Evolutionary conservation across 192 early-diverging fungal genomes (phyloP).

Genomic region (Jimgerdemannia lactiflua): DNA sequence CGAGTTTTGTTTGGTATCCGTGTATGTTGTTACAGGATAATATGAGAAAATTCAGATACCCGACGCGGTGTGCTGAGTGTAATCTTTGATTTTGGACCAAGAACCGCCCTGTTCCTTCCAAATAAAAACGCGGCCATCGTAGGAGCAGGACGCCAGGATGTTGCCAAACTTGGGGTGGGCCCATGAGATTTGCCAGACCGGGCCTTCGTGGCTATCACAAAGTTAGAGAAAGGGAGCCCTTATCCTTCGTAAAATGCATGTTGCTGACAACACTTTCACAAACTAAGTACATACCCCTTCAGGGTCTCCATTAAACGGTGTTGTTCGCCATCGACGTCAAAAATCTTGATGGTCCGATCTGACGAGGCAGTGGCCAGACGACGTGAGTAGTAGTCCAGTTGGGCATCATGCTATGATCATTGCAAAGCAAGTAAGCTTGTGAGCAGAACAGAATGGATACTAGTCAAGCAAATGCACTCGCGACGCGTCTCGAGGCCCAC

Average conservation of each 20-base stretch:
- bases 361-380: conserved; percentile 98
- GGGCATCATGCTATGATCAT: conserved; percentile 53
- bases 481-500: conserved; percentile 9
- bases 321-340: conserved; percentile 79
- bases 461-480: background rate
- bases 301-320: conserved; percentile 68
- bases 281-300: conserved; percentile 52
- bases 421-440: background rate
- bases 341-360: conserved; percentile 91
- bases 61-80: conserved; percentile 85
- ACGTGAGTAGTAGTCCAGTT: conserved; percentile 70
- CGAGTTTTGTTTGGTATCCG: too few relatives aligned
- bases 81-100: conserved; percentile 85
- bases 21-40: too few relatives aligned
- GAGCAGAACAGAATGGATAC: too few relatives aligned
- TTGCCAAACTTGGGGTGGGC: conserved; percentile 98
- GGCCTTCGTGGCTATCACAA: conserved; percentile 82
- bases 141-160: conserved; percentile 94
- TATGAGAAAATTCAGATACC: conserved; percentile 45
- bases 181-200: conserved; percentile 99
- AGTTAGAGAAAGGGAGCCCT: background rate
- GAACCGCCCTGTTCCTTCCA: conserved; percentile 90
- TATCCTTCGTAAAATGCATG: background rate
- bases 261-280: background rate
- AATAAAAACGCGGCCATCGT: conserved; percentile 93